Evolutionary conservation across 2,329 filamentous ascomycete species (phyloP).

Genomic region (Paraconiothyrium sp.): DNA sequence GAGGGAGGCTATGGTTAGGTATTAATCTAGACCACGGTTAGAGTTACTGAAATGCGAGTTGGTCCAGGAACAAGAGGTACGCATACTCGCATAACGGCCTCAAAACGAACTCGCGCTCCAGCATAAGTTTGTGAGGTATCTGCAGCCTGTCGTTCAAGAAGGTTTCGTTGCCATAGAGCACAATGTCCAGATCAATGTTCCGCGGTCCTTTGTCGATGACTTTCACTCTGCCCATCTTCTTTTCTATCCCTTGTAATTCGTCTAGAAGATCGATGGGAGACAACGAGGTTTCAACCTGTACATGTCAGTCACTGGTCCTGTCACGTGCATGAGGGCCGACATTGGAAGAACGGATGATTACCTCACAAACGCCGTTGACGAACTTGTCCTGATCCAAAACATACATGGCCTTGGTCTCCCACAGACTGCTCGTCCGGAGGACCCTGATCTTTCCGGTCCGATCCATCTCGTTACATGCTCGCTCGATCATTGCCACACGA

Average conservation of each 20-base stretch:
- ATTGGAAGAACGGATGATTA: slow-evolving; percentile 53
- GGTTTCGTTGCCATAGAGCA: slow-evolving; percentile 76
- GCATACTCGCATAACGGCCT: slow-evolving; percentile 81
- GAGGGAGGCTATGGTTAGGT: slow-evolving; percentile 44
- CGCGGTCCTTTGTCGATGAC: slow-evolving; percentile 91
- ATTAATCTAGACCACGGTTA: slow-evolving; percentile 37
- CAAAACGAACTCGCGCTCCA: slow-evolving; percentile 93
- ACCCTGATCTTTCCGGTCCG: slow-evolving; percentile 73
- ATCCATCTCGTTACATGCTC: slow-evolving; percentile 82
- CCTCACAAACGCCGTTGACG: slow-evolving; percentile 92
- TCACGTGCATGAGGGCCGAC: slow-evolving; percentile 10
- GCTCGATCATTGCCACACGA: slow-evolving; percentile 83
- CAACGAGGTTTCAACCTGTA: slow-evolving; percentile 81
- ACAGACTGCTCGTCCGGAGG: slow-evolving; percentile 83
- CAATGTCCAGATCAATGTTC: slow-evolving; percentile 92
- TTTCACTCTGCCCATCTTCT: slow-evolving; percentile 80
- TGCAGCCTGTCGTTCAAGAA: slow-evolving; percentile 77
- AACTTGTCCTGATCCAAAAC: slow-evolving; percentile 88
- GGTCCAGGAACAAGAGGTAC: neutral
- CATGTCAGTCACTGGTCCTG: slow-evolving; percentile 1
- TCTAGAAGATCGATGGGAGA: slow-evolving; percentile 80
- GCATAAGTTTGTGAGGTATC: slow-evolving; percentile 84
- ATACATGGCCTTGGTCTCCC: slow-evolving; percentile 98
- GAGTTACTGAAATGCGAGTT: neutral
- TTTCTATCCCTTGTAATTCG: slow-evolving; percentile 84